phyloP scores from a whole-genome alignment of 2,329 filamentous ascomycete species.

The Penicillium sp. region DNA sequence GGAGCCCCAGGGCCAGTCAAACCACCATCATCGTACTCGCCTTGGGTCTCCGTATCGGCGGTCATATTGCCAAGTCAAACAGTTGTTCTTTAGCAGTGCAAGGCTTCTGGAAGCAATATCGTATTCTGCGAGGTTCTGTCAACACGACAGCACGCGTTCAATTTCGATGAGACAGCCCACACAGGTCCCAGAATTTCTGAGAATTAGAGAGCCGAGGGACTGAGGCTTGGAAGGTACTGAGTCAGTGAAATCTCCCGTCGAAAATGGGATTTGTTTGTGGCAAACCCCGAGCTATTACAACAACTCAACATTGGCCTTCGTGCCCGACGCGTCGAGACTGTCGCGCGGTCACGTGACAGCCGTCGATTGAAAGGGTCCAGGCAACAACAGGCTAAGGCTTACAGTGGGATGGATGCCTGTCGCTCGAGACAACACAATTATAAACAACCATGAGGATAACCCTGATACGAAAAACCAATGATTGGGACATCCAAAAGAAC shows the following conservation, averaged over 20 bases:
- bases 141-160: slow-evolving; percentile 26
- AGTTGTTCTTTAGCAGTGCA: not conserved
- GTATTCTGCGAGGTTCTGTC: not conserved
- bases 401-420: not conserved
- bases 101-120: not conserved
- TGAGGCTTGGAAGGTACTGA: slow-evolving; percentile 3
- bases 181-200: not conserved
- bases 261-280: slow-evolving; percentile 26
- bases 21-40: slow-evolving; percentile 74
- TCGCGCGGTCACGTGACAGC: slow-evolving; percentile 47
- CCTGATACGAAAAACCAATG: too few relatives aligned
- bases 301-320: slow-evolving; percentile 22
- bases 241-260: slow-evolving; percentile 14
- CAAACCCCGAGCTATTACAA: slow-evolving; percentile 22
- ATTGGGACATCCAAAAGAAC: too few relatives aligned
- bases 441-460: not conserved
- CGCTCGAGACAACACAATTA: not conserved
- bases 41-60: slow-evolving; percentile 69
- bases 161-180: not conserved
- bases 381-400: slow-evolving; percentile 18
- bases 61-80: slow-evolving; percentile 37
- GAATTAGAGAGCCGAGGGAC: not conserved
- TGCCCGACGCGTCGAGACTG: slow-evolving; percentile 40
- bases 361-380: slow-evolving; percentile 11
- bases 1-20: slow-evolving; percentile 89